Conservation (phyloP, 371 early-diverging fungal genomes). For the Fennellomyces sp. region DNA sequence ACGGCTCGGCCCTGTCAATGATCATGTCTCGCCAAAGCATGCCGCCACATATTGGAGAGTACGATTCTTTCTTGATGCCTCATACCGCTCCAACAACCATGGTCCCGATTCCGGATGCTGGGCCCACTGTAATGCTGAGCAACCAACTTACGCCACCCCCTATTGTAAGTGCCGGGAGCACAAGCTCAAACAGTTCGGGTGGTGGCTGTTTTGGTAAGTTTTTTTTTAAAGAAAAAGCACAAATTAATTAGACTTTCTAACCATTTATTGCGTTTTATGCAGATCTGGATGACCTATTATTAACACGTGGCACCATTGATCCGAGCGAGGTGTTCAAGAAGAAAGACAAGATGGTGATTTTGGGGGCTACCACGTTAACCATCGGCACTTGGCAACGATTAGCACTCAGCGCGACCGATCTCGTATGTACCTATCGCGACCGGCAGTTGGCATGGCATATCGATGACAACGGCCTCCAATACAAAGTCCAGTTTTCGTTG, state of each 20-base stretch:
- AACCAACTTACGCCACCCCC: conserved; percentile 2
- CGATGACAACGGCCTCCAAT: conserved; percentile 64
- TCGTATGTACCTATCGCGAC: conserved; percentile 68
- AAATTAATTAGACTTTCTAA: too few species aligned
- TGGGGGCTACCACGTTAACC: conserved; percentile 65
- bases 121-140: background rate
- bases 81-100: background rate
- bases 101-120: background rate
- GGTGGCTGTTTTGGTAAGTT: conserved; percentile 3
- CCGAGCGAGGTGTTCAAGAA: background rate
- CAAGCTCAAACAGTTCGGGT: background rate
- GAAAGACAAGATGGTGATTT: conserved; percentile 10
- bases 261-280: too few species aligned
- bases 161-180: conserved; percentile 1
- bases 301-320: background rate
- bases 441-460: conserved; percentile 75
- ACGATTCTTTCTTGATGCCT: background rate
- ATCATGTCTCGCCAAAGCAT: conserved; percentile 6
- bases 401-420: conserved; percentile 57
- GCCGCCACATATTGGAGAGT: conserved; percentile 7
- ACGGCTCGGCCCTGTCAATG: background rate
- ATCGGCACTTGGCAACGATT: conserved; percentile 84
- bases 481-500: conserved; percentile 74
- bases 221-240: background rate
- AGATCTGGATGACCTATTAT: background rate